Evolutionary conservation across 352 stramenopile genomes (phyloP), one percentile per base, ranked within the genome.

Genomic region (Globisporangium splendens): DNA sequence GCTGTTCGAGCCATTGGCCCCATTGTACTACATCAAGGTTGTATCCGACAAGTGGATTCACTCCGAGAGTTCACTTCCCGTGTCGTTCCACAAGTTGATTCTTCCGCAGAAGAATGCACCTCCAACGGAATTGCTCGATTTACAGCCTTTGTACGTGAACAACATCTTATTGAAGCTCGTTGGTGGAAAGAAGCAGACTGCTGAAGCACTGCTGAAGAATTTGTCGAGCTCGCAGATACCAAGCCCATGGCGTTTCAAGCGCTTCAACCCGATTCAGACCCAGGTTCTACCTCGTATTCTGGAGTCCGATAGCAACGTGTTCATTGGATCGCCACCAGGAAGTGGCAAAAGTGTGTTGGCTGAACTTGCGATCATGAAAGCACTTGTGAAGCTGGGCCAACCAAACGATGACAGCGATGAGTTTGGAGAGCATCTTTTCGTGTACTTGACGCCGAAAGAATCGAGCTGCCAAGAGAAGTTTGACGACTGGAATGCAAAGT

Each of bases 181-280:
- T 13, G 61, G 63, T 22, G 77, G 81, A 12, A 91, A 91, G 57
- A 89, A 88, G 54, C 68, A 76, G 47, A 64, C 64, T 1, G 78
- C 77, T 3, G 76, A 91, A 18, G 68, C 72, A 8, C 66, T 92
- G 18, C 54, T 89, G 8, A 77, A 77, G 58, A 73, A 53, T 11
- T 35, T 82, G 15, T 79, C 85, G n/a, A 50, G 39, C 42, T 57
- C 49, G 5, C 50, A 70, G n/a, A 68, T 76, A 13, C 56, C 69
- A 2, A 85, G 78, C 43, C 73, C 79, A 15, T 94, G 73, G 73
- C 69, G 69, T 4, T 97, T 98, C 54, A 83, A 86, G 28, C 83
- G 94, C 53, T 98, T 99, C 70, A 99, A 99, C 65, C 94, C 97
- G 13, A 98, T 99, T 50, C 98, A 99, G 79, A 99, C 98, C 24